phyloP scores from a whole-genome alignment of 768 basidiomycete genomes.

The Lentinula boryana region DNA sequence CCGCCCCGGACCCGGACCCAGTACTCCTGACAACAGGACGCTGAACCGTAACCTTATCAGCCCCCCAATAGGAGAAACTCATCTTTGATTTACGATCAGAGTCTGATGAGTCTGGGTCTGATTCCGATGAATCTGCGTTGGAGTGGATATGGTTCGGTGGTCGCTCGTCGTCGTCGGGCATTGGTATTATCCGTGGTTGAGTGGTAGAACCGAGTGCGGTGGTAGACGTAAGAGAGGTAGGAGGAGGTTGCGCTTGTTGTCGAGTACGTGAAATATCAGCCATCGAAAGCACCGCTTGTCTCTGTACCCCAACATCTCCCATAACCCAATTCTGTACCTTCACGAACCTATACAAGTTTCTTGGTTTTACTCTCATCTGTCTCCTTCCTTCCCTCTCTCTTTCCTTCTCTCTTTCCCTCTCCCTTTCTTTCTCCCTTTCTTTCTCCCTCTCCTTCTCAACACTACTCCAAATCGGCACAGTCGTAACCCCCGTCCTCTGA shows the following conservation, averaged over 20 bases:
- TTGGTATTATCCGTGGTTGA: slow-evolving; percentile 64
- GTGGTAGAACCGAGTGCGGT: too few species aligned
- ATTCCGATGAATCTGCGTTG: not conserved
- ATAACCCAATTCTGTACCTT: slow-evolving; percentile 88
- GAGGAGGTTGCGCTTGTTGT: slow-evolving; percentile 7
- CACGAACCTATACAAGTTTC: slow-evolving; percentile 91
- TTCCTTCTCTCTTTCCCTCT: not conserved
- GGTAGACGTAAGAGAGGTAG: too few species aligned
- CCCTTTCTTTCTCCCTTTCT: slow-evolving; percentile 23
- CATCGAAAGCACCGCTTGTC: slow-evolving; percentile 82
- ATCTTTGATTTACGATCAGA: slow-evolving; percentile 89
- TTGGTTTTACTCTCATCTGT: slow-evolving; percentile 66
- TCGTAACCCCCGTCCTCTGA: slow-evolving; percentile 85
- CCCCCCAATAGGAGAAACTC: slow-evolving; percentile 93
- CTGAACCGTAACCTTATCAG: slow-evolving; percentile 85
- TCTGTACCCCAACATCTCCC: slow-evolving; percentile 44
- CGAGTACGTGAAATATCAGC: slow-evolving; percentile 79
- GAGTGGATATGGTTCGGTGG: too few species aligned
- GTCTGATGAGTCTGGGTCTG: slow-evolving; percentile 61
- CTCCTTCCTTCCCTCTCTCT: slow-evolving; percentile 39
- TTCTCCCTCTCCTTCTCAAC: too few species aligned
- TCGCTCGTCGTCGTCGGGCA: slow-evolving; percentile 62
- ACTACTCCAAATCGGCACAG: slow-evolving; percentile 67
- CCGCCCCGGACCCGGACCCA: too few species aligned
- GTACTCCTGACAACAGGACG: too few species aligned